Base-by-base conservation (phyloP, 2,329 filamentous ascomycete species). In the Balansia obtecta region DNA sequence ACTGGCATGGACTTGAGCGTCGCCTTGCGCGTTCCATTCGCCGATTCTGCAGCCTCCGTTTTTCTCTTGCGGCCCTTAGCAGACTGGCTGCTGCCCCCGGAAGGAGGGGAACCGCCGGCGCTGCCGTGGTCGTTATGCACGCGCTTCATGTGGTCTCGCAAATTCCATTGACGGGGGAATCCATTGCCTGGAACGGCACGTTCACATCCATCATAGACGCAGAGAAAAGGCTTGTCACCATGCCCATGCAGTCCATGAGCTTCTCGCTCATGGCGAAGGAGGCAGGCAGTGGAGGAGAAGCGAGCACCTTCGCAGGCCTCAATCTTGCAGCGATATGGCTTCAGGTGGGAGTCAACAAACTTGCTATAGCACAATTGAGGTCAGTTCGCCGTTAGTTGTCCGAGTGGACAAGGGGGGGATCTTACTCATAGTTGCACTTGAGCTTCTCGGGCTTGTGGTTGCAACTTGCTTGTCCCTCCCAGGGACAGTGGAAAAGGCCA, bases 401-500 rank as follows among this genome's bases (percentile, higher is more conserved):
- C 15, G 46, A 50, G 38, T 3, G 16, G 12, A 4, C 13, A 22
- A 20, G 22, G 71, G 10, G 1, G 30, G 9, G 3, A 10, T 39
- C 88, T 79, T 84, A 95, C 90, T 96, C 90, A 65, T 96, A 97
- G 71, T 95, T 95, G 82, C 91, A 96, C 80, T 96, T 96, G 60
- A 97, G 86, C 73, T 94, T 93, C 63, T 94, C 93, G 40, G 90
- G 82, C 71, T 87, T 86, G 80, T 96, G 91, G 68, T 80, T 86
- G 79, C 91, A 97, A 62, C 65, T 73, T 33, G 70, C 52, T 53
- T 82, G 75, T 59, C 81, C 85, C 65, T 85, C 82, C 75, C 85
- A 93, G 6, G 91, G 91, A 75, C 91, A 97, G 71, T 95, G 88
- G 72, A 93, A 97, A 52, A 94, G 79, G 63, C 88, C 89, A 68